Evolutionary conservation across 2,329 filamentous ascomycete genomes (phyloP).

Genomic region (Colletotrichum tropicicola): DNA sequence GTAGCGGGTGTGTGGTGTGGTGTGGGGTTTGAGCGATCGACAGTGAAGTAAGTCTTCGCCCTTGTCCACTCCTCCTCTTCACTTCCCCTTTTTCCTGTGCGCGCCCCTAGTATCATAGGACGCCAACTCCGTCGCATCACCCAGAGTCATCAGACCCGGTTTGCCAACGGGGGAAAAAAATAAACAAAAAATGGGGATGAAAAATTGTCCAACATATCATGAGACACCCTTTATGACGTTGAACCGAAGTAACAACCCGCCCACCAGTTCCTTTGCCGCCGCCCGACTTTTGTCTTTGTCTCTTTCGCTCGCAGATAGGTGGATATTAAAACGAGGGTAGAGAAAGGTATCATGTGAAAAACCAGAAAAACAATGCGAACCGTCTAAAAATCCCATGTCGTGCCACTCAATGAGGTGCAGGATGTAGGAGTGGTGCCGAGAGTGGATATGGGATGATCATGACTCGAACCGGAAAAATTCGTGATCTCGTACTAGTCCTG

Average conservation of each 20-base stretch:
- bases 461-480: constrained; percentile 28
- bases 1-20: neutral
- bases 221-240: constrained; percentile 18
- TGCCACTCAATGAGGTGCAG: neutral
- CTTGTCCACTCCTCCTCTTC: neutral
- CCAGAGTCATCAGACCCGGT: neutral
- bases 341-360: constrained; percentile 27
- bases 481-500: constrained; percentile 27
- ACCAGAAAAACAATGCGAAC: neutral
- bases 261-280: constrained; percentile 16
- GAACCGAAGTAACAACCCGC: constrained; percentile 24
- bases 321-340: constrained; percentile 32
- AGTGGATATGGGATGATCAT: constrained; percentile 26
- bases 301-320: constrained; percentile 30
- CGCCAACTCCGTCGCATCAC: neutral
- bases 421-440: constrained; percentile 11
- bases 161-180: neutral
- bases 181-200: constrained; percentile 4
- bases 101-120: neutral
- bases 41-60: constrained; percentile 2
- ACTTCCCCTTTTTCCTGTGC: neutral
- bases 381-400: constrained; percentile 20
- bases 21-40: constrained; percentile 20
- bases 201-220: constrained; percentile 21
- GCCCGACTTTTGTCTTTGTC: constrained; percentile 27